Base-by-base conservation (phyloP, 331 rosid species). In the Acacia pycnantha region DNA sequence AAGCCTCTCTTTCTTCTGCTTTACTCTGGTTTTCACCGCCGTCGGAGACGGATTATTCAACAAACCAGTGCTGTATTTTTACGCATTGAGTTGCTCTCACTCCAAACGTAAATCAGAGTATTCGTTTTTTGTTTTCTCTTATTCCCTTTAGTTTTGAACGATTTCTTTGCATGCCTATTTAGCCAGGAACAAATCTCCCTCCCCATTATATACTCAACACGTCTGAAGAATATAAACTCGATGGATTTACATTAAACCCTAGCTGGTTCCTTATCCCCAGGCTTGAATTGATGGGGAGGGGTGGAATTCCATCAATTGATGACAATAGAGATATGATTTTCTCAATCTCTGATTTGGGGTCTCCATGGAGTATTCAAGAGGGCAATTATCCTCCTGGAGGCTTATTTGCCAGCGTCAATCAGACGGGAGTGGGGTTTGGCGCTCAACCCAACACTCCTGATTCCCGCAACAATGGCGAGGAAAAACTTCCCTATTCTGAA, bases 371-470 rank as follows among this genome's bases (percentile, higher is more conserved):
- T 82, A 48, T 29, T 33, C 82, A 87, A 8, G 86, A 88, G 1
- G 90, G 73, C n/a, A 79, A 40, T 54, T 84, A 73, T 50, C 85
- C 78, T 4, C 86, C 88, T 7, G 92, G 94, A 6, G 94, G 93
- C 27, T 84, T 95, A 77, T 92, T 96, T 65, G 98, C 98, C 13
- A 88, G 97, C 81, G 86, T 96, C 4, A 89, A 94, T 69, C 97
- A 92, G 83, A 88, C 92, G 88, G 98, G 96, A 56, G 73, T 91
- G 86, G 97, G 97, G 11, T 85, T 94, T 21, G 97, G 94, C 13
- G 85, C 85, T 81, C 89, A 91, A 27, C 85, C 88, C 69, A 81
- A 81, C 80, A 44, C 97, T 54, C 51, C 85, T 50, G 85, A 86
- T 74, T 82, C 93, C 33, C 90, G 84, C 48, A 70, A 87, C 79